Evolutionary conservation across 495 filamentous ascomycete species (phyloP).

Genomic region (Podospora australis): DNA sequence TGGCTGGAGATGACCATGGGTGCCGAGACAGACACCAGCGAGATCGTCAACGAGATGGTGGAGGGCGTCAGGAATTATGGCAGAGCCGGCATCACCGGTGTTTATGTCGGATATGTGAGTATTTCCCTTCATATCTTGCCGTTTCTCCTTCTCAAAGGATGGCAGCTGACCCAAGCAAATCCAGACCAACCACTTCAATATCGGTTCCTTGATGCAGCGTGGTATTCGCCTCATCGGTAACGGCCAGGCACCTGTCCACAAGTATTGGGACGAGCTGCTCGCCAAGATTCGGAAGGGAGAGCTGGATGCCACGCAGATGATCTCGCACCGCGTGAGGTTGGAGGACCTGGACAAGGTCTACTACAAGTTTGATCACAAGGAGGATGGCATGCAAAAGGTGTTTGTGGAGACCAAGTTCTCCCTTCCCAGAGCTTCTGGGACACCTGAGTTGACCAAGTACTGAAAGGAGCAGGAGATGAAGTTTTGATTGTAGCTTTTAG

Average conservation of each 20-base stretch:
- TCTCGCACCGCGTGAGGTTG: conserved; percentile 67
- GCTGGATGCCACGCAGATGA: conserved; percentile 73
- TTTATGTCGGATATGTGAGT: conserved; percentile 75
- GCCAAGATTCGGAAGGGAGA: conserved; percentile 60
- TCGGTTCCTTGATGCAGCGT: conserved; percentile 81
- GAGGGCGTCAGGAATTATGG: conserved; percentile 70
- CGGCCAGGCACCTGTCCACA: conserved; percentile 78
- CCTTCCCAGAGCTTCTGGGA: conserved; percentile 45
- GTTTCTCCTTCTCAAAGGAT: neutral
- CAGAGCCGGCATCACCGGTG: conserved; percentile 67
- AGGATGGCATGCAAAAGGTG: conserved; percentile 65
- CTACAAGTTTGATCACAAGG: conserved; percentile 60
- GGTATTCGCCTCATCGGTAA: conserved; percentile 77
- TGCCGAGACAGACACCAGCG: conserved; percentile 77
- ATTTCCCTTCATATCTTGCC: neutral
- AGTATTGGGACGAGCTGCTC: conserved; percentile 74
- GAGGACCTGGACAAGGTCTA: conserved; percentile 72
- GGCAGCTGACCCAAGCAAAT: neutral
- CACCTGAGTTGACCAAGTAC: conserved; percentile 45
- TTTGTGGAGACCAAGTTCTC: conserved; percentile 66
- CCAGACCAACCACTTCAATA: conserved; percentile 74
- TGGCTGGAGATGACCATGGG: conserved; percentile 69
- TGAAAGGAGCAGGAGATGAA: neutral
- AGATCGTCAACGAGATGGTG: conserved; percentile 86
- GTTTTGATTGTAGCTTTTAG: too few species aligned